Evolutionary conservation across 176 grass and related monocot species (phyloP).

Genomic region (Oryza meridionalis): DNA sequence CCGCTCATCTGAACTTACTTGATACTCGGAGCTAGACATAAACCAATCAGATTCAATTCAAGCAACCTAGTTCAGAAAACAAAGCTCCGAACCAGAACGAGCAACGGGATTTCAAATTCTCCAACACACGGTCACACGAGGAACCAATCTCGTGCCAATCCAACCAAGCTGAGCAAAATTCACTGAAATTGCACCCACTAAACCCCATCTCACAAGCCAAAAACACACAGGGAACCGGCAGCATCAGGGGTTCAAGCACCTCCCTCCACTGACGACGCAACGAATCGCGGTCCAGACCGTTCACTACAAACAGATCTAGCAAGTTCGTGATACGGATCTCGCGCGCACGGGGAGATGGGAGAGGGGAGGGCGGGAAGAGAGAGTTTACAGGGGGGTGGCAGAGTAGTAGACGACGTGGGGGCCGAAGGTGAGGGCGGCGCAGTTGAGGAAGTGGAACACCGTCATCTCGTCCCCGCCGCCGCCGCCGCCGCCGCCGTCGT

Average conservation of each 20-base stretch:
- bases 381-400: slow-evolving; percentile 86
- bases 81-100: background rate
- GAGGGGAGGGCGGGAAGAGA: too few species aligned
- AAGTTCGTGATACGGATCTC: slow-evolving; percentile 39
- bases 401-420: slow-evolving; percentile 97
- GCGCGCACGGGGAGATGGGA: background rate
- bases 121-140: background rate
- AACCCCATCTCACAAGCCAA: background rate
- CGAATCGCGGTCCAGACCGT: background rate
- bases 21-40: slow-evolving; percentile 7
- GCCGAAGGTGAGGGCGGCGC: slow-evolving; percentile 94
- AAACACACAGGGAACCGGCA: background rate
- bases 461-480: slow-evolving; percentile 60
- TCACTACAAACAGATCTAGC: slow-evolving; percentile 34
- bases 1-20: slow-evolving; percentile 18
- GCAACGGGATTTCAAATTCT: background rate
- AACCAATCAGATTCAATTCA: slow-evolving; percentile 10
- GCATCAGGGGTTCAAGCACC: background rate
- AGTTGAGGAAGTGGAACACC: slow-evolving; percentile 99
- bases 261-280: background rate
- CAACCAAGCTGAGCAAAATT: slow-evolving; percentile 22
- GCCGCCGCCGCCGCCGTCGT: background rate
- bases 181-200: background rate
- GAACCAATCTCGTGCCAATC: background rate
- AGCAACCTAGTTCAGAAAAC: background rate